These are phyloP conservation scores for Astrocystis sublimbata DNA, from an alignment of 495 filamentous ascomycete genomes.

Conservation along the genomic window DNA sequence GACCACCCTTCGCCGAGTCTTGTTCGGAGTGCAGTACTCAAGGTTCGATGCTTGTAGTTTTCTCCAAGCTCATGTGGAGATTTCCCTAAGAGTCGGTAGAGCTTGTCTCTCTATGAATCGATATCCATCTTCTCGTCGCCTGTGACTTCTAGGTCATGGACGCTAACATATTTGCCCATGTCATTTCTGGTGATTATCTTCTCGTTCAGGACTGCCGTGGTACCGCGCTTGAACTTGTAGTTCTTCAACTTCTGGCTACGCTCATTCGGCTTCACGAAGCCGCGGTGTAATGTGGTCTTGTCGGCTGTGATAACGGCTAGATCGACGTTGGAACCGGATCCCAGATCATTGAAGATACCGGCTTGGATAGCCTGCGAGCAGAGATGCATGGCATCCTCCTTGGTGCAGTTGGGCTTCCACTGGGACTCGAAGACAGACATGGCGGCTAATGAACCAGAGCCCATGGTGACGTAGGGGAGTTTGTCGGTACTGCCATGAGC, in stretches of 20 bases:
- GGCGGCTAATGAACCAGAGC: conserved; percentile 89
- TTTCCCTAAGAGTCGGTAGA: too few relatives aligned
- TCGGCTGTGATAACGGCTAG: conserved; percentile 91
- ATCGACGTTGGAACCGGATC: conserved; percentile 96
- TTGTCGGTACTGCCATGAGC: conserved; percentile 99
- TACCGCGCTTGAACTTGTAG: conserved; percentile 86
- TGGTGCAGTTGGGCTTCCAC: conserved; percentile 80
- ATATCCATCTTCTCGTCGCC: conserved; percentile 95
- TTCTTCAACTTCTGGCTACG: conserved; percentile 87
- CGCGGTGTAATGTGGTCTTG: conserved; percentile 88
- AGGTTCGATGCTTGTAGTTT: too few relatives aligned
- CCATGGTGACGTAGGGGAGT: conserved; percentile 99
- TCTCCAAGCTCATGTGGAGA: too few relatives aligned
- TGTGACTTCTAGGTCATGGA: conserved; percentile 73
- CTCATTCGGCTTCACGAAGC: conserved; percentile 89
- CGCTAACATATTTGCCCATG: conserved; percentile 90
- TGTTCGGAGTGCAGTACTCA: conserved; percentile 15
- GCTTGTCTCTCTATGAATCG: conserved; percentile 72
- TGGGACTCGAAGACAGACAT: conserved; percentile 98
- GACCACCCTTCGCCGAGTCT: conserved; percentile 1
- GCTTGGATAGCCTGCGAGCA: conserved; percentile 88
- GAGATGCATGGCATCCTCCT: conserved; percentile 79
- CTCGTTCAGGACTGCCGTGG: conserved; percentile 91
- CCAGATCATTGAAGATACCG: conserved; percentile 99
- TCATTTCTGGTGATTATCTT: conserved; percentile 90